Base-by-base conservation (phyloP, 1,284 basidiomycete genomes). In the Gomphus sp. region DNA sequence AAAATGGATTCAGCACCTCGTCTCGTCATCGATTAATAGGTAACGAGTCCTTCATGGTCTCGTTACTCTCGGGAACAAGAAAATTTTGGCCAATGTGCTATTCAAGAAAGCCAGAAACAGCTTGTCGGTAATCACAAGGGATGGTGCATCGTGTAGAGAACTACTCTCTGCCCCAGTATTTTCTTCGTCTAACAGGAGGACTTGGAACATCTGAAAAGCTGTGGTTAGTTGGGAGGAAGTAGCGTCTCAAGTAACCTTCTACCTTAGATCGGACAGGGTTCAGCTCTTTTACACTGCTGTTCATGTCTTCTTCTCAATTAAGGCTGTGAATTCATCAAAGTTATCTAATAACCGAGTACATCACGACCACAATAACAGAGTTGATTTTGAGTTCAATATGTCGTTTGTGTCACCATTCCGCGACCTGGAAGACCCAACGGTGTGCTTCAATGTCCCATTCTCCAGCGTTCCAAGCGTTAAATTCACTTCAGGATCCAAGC, bases 251-350 rank as follows among this genome's bases (percentile, higher is more conserved):
- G 41, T 12, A 43, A 6, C 3, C 2, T 28, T 49, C 9, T 10
- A 71, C 69, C 68, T 71, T 72, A 70, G 71, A 72, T 16, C 70
- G 66, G 52, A 66, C 64, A 4, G 70, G 70, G 1, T 60, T 60
- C 22, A 72, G 60, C 50, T 67, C 62, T 37, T 65, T 57, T n/a
- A 72, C 70, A 18, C 59, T 56, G 11, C 66, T 65, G 58, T 66
- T 67, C 71, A 72, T 71, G 44, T 72, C 70, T 58, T 72, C 70
- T 14, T 73, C 59, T 68, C 70, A 74, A 52, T 76, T 76, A 22
- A 71, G 65, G 8, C 72, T 65, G 33, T 5, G 16, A 28, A 4
- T 28, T 28, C 28, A 28, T 28, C 28, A 28, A n/a, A n/a, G n/a
- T n/a, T n/a, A n/a, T n/a, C n/a, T n/a, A n/a, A n/a, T n/a, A n/a